A percentile compares a stretch with the other conserved stretches of the same genome.
phyloP scores from a whole-genome alignment of 192 early-diverging fungal genomes.

The Coemansia sp. region DNA sequence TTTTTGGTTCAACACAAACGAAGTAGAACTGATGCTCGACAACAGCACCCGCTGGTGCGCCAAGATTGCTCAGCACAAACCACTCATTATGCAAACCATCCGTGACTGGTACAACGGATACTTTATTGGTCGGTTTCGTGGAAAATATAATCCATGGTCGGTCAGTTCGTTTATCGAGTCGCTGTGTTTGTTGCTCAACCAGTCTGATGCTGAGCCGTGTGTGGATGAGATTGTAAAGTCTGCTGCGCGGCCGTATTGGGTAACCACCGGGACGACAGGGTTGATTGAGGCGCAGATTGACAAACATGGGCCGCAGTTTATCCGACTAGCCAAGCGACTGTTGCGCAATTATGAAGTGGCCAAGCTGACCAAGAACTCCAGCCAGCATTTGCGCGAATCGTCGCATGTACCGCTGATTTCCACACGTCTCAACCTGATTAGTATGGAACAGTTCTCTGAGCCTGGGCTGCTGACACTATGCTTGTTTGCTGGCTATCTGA shows the following conservation, averaged over 20 bases:
- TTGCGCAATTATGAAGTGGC: slow-evolving; percentile 12
- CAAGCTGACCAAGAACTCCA: not conserved
- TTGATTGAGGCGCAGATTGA: slow-evolving; percentile 25
- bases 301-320: slow-evolving; percentile 16
- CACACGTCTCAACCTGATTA: slow-evolving; percentile 12
- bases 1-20: slow-evolving; percentile 39
- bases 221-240: slow-evolving; percentile 6
- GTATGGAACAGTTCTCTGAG: slow-evolving; percentile 22
- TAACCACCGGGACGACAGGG: slow-evolving; percentile 21
- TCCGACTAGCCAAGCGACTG: slow-evolving; percentile 10
- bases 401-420: slow-evolving; percentile 3
- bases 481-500: slow-evolving; percentile 16
- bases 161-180: slow-evolving; percentile 40
- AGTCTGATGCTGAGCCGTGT: not conserved
- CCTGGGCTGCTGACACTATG: slow-evolving; percentile 16
- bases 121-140: slow-evolving; percentile 34
- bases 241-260: slow-evolving; percentile 24
- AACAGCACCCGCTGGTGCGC: slow-evolving; percentile 15
- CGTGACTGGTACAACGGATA: slow-evolving; percentile 34
- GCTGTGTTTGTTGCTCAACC: slow-evolving; percentile 13
- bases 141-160: slow-evolving; percentile 51
- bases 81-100: slow-evolving; percentile 15
- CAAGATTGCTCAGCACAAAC: slow-evolving; percentile 17
- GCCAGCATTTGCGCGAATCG: not conserved
- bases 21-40: slow-evolving; percentile 31